Evolutionary conservation across 78 protist species (phyloP).

Genomic region (Cavenderia fasciculata): DNA sequence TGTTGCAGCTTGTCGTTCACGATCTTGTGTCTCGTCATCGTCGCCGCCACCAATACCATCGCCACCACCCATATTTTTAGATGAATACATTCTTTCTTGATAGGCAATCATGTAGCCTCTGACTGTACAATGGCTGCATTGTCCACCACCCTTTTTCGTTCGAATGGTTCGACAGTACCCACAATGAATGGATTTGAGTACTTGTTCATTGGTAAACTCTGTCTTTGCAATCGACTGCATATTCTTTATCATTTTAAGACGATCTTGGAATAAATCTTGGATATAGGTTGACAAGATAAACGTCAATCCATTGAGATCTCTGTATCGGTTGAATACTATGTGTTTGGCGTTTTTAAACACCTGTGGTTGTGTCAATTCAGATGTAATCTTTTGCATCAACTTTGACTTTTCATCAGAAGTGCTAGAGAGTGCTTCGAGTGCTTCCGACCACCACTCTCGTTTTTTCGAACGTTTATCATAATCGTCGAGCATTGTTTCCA

Average conservation of each 20-base stretch:
- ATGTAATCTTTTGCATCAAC: not conserved
- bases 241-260: not conserved
- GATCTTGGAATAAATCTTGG: not conserved
- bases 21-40: not conserved
- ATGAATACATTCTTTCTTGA: conserved; percentile 31
- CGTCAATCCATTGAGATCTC: not conserved
- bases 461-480: not conserved
- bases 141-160: not conserved
- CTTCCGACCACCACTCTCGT: not conserved
- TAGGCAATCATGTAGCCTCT: not conserved
- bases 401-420: not conserved
- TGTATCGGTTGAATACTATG: not conserved
- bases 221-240: too few relatives aligned
- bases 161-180: conserved; percentile 19
- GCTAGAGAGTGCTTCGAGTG: not conserved
- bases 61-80: not conserved
- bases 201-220: too few relatives aligned
- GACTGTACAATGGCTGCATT: conserved; percentile 37
- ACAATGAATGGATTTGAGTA: too few relatives aligned
- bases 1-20: not conserved
- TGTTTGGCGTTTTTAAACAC: conserved; percentile 4
- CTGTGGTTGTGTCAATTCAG: conserved; percentile 18
- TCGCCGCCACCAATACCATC: not conserved
- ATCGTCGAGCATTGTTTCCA: not conserved
- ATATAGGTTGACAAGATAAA: not conserved